Evolutionary conservation across 306 rosid species (phyloP), one percentile per base, ranked within the genome.

Genomic region (Fagus crenata): DNA sequence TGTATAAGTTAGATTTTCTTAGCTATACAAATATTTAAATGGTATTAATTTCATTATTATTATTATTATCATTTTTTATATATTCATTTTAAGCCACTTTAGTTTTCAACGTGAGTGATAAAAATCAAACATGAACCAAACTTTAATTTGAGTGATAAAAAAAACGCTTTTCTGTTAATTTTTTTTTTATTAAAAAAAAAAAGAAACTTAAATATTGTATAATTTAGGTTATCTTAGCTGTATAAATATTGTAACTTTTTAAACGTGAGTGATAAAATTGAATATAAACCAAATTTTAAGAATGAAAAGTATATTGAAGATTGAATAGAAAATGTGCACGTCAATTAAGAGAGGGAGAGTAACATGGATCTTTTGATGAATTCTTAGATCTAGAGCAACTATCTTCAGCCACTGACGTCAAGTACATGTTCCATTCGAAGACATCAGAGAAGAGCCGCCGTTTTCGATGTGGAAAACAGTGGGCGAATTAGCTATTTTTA

Each of bases 401-500:
- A 70, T 72, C 2, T 49, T 51, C 63, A 56, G 1, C 9, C 7
- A 60, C 12, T 60, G 75, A 75, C 77, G 56, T 67, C 49, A 71
- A 76, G 78, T 68, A 75, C 68, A 49, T 78, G 74, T 46, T 17
- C 17, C 74, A 36, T 41, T 1, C 28, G 0, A 22, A 22, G 28
- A 22, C 28, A 22, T 22, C 28, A 32, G n/a, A 83, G 41, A 71
- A 75, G 40, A 64, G 39, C 13, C n/a, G 53, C 58, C 6, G 22
- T 31, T 31, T 17, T 71, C 22, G 59, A 2, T 32, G 61, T 63
- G 67, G 18, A 67, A 82, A 83, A 72, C 83, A 4, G 83, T 75
- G 84, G 85, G 76, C 79, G 4, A 31, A 41, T n/a, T 42, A 18
- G 76, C 81, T 43, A 74, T 33, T 35, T 78, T 43, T 14, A n/a